Evolutionary conservation across 352 stramenopile genomes (phyloP), one percentile per base, ranked within the genome.

Genomic region (Pythium phragmiticola): DNA sequence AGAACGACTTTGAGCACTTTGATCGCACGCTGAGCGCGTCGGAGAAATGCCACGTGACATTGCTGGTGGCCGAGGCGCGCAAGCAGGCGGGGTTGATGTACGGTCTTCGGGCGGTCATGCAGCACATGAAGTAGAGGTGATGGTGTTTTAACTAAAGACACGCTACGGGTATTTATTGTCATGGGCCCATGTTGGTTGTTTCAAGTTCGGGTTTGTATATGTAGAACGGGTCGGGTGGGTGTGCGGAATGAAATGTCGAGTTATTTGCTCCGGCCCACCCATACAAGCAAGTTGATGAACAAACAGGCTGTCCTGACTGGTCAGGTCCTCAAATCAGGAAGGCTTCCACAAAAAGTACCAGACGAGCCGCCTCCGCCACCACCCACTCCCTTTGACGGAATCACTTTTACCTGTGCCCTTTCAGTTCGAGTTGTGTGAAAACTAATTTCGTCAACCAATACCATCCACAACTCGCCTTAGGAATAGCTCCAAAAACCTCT

Each of bases 1-100:
- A 80, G 51, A 75, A 85, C 42, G 87, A 95, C 61, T 91, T 95
- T 63, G 79, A 89, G 58, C 85, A 94, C 68, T 95, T 95, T 54
- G 85, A 92, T 67, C 82, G 73, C 53, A 88, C 77, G 12, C 68
- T 94, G 9, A 90, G 82, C 46, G 69, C 78, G 23, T 90, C 84
- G 7, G 87, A 95, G 65, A 95, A 95, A 66, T 91, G 82, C 59
- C 87, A 94, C 63, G 82, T 95, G 39, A 89, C 86, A 68, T 64
- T 95, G 19, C 69, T 95, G 14, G 82, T 91, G 28, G 84, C 84
- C 2, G 87, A 95, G 65, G 87, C 87, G 11, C 78, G 87, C 17
- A 95, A 95, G 66, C 87, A 95, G 69, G 87, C 87, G 46, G 82
- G 84, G 36, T 77, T 95, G 56, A 90, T 95, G 82, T 95, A 94